Conservation (phyloP, 2,329 filamentous ascomycete species). For the Alternaria gaisen region DNA sequence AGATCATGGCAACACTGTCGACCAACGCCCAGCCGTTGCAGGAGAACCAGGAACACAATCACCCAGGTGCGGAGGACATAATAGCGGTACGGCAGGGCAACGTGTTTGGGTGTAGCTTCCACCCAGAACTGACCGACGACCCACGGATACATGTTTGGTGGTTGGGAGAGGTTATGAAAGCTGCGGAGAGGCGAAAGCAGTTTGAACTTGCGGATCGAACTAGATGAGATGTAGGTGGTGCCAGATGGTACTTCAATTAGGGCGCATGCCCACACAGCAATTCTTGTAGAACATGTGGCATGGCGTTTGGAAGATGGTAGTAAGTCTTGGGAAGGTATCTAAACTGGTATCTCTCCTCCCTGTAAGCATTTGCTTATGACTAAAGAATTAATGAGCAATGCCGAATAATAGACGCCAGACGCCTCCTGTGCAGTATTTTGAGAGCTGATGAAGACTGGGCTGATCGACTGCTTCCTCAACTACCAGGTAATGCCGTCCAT, state of each 20-base stretch:
- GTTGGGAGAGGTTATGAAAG: constrained; percentile 72
- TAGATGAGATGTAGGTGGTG: constrained; percentile 13
- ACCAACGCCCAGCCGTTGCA: constrained; percentile 58
- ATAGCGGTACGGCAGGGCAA: constrained; percentile 91
- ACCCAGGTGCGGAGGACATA: constrained; percentile 68
- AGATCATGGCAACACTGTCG: constrained; percentile 67
- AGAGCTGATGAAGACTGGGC: background rate
- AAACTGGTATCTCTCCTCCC: constrained; percentile 1
- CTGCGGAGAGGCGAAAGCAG: constrained; percentile 41
- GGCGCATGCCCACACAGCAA: background rate
- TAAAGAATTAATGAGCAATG: constrained; percentile 4
- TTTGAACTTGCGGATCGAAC: constrained; percentile 44
- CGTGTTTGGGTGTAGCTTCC: constrained; percentile 93
- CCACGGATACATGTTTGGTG: constrained; percentile 93
- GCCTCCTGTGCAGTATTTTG: constrained; percentile 24
- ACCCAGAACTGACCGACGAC: constrained; percentile 91
- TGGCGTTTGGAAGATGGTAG: constrained; percentile 18
- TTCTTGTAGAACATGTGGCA: constrained; percentile 15
- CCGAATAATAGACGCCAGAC: constrained; percentile 24
- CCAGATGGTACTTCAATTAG: background rate
- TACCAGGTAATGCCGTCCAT: background rate
- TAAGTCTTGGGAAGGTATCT: constrained; percentile 12
- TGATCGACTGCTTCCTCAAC: background rate
- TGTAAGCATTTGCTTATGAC: constrained; percentile 1
- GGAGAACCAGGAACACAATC: constrained; percentile 57